Evolutionary conservation across 345 rosid species (phyloP).

Genomic region (Heritiera littoralis): DNA sequence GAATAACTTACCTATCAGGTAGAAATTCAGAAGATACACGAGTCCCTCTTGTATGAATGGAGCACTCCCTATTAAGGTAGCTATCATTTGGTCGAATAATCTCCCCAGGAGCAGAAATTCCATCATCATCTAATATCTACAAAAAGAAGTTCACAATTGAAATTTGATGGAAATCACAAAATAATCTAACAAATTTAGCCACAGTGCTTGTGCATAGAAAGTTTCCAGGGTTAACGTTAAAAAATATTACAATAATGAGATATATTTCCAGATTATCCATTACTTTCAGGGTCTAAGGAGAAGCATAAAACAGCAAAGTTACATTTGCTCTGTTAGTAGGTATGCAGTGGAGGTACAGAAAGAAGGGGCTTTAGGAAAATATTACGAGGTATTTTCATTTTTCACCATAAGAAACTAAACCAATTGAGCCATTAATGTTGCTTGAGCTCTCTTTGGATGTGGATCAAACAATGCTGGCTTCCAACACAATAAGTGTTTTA

Average conservation of each 20-base stretch:
- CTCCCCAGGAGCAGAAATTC: slow-evolving; percentile 92
- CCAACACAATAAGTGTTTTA: neutral
- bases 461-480: neutral
- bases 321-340: neutral
- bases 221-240: neutral
- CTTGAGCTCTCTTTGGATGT: neutral
- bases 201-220: neutral
- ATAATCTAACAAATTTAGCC: neutral
- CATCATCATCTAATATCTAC: slow-evolving; percentile 83
- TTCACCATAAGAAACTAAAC: slow-evolving; percentile 1
- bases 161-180: neutral
- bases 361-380: neutral
- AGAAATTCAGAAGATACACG: slow-evolving; percentile 33
- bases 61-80: slow-evolving; percentile 64
- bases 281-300: neutral
- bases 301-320: neutral
- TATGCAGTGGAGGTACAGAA: neutral
- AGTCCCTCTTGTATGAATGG: slow-evolving; percentile 43
- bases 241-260: neutral
- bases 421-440: neutral
- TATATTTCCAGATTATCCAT: slow-evolving; percentile 9
- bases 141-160: slow-evolving; percentile 8
- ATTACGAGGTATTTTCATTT: neutral
- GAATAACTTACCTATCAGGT: slow-evolving; percentile 51
- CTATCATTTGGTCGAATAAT: slow-evolving; percentile 67